phyloP scores from a whole-genome alignment of 75 land plant genomes.

The Selaginella moellendorffii region DNA sequence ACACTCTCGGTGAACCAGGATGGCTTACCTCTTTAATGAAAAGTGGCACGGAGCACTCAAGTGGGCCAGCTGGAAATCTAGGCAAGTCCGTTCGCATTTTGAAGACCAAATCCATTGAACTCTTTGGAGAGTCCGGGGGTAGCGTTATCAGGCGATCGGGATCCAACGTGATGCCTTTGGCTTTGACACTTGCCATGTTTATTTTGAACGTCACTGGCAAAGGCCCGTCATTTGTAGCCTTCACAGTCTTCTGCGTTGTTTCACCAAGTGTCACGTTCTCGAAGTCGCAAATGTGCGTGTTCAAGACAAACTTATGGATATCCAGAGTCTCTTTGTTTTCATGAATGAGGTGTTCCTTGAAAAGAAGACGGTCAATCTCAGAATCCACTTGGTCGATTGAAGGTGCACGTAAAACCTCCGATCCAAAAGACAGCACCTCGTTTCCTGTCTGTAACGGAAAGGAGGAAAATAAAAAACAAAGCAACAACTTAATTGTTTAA shows the following conservation, averaged over 20 bases:
- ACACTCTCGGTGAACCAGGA: no score
- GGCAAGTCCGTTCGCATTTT: constrained; percentile 11
- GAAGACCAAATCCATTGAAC: not conserved
- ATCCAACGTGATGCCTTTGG: constrained; percentile 20
- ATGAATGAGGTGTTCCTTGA: constrained; percentile 12
- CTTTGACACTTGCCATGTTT: constrained; percentile 14
- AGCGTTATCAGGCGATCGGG: constrained; percentile 16
- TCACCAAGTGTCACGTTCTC: constrained; percentile 20
- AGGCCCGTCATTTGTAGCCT: constrained; percentile 9
- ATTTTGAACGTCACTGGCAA: constrained; percentile 35
- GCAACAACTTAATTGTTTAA: no score
- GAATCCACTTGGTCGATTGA: constrained; percentile 24
- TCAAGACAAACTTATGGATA: constrained; percentile 15
- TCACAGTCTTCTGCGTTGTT: constrained; percentile 5
- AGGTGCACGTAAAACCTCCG: not conserved
- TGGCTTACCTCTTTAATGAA: constrained; percentile 26
- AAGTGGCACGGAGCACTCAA: constrained; percentile 12
- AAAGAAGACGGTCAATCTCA: constrained; percentile 21
- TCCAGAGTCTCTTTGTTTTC: not conserved
- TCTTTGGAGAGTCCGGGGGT: not conserved
- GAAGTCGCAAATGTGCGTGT: constrained; percentile 19
- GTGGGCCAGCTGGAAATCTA: constrained; percentile 12
- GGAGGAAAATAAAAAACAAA: no score
- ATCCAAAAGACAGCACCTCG: not conserved
- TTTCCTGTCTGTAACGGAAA: not conserved